Base-by-base conservation (phyloP, 495 filamentous ascomycete species). In the Melanomma pulvis-pyrius region DNA sequence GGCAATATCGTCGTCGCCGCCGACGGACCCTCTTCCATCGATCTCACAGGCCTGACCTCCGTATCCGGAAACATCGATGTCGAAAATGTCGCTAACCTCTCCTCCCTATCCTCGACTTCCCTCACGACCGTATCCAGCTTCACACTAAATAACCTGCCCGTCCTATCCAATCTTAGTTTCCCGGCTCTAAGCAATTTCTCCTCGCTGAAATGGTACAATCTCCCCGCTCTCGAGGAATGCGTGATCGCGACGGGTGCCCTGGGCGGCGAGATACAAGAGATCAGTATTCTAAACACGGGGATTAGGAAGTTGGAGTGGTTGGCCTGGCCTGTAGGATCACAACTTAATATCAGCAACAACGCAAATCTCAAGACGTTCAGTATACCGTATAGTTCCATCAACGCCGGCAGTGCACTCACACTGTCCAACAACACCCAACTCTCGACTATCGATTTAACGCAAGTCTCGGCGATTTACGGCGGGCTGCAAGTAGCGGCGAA, bases 1-100 rank as follows among this genome's bases (percentile, higher is more conserved):
- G 65, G 65, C 4, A 57, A 56, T 21, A 22, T 68, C 32, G 50
- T 68, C 26, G 57, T 68, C 26, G 65, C 65, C 9, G 65, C 65
- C 24, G 65, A 68, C 26, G 65, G 65, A 11, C 65, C 65, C 2
- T 28, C 17, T 1, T 11, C 28, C 7, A 34, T 68, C 28, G 11
- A 13, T 1, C 65, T 68, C 26, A 49, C 61, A n/a, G 57, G 65
- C 17, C 24, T 68, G 15, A 34, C 2, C 2, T 19, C 34, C 9
- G 26, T 68, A 22, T 22, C 26, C 2, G 65, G 65, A 24, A 68
- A 68, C 41, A 0, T 68, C 28, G 65, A 68, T 41, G 26, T 68
- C 19, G 65, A 68, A 32, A 68, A 68, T 52, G 59, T 56, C n/a
- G 65, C 49, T 0, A 34, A 61, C 2, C 65, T 68, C 21, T 50